Evolutionary conservation across 441 rosid genomes (phyloP).

Genomic region (Populus hybrid): DNA sequence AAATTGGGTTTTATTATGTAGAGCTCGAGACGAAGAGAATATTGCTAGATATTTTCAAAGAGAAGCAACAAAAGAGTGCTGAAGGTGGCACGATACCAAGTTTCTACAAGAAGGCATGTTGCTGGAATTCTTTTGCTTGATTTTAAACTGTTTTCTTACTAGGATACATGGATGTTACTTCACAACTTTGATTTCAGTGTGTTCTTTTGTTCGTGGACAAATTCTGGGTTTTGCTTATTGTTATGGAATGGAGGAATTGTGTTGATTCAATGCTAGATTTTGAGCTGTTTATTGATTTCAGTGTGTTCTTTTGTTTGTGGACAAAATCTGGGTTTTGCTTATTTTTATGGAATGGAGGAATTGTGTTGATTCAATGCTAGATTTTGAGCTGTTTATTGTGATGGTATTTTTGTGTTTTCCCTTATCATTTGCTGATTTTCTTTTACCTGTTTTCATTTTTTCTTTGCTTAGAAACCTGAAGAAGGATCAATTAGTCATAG

Average conservation of each 20-base stretch:
- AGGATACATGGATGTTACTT: background rate
- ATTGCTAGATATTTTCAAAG: slow-evolving; percentile 94
- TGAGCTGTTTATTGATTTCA: background rate
- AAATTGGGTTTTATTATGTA: slow-evolving; percentile 22
- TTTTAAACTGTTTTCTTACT: background rate
- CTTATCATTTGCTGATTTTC: background rate
- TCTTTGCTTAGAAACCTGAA: slow-evolving; percentile 81
- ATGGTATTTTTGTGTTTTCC: background rate
- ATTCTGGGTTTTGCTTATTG: background rate
- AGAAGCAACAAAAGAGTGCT: slow-evolving; percentile 86
- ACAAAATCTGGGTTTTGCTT: background rate
- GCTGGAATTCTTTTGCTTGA: slow-evolving; percentile 12
- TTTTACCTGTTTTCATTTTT: slow-evolving; percentile 4
- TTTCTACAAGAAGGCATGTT: slow-evolving; percentile 91
- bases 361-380: background rate
- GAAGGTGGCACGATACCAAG: slow-evolving; percentile 89
- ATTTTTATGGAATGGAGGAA: background rate
- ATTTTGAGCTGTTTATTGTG: background rate
- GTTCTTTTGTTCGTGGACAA: background rate
- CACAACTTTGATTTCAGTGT: background rate
- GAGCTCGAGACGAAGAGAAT: slow-evolving; percentile 98
- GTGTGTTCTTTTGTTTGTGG: background rate
- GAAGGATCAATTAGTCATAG: slow-evolving; percentile 94
- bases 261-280: background rate
- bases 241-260: background rate